Evolutionary conservation across 768 basidiomycete genomes (phyloP).

Genomic region (Rubroboletus pulcherrimus): DNA sequence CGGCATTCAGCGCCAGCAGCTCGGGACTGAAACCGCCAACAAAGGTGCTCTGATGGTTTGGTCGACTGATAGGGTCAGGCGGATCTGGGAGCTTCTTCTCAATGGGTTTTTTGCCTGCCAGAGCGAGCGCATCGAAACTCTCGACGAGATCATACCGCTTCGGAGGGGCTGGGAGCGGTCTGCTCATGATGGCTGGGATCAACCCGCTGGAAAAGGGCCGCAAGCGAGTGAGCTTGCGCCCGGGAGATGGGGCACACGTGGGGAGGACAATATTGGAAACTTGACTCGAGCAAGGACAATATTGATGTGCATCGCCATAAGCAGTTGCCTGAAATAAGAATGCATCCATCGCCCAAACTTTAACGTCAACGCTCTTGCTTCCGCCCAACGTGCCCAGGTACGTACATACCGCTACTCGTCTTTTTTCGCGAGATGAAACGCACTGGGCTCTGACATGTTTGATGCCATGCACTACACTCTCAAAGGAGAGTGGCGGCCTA

Average conservation of each 20-base stretch:
- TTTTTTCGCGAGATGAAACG: conserved; percentile 43
- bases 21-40: conserved; percentile 46
- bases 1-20: conserved; percentile 4
- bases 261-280: conserved; percentile 13
- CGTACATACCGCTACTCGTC: background rate
- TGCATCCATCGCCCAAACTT: background rate
- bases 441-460: conserved; percentile 57
- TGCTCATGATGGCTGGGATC: conserved; percentile 20
- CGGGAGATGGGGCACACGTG: background rate
- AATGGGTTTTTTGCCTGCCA: conserved; percentile 21
- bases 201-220: conserved; percentile 6
- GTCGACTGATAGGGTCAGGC: background rate
- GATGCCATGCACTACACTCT: conserved; percentile 55
- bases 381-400: background rate
- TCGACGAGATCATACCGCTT: conserved; percentile 29
- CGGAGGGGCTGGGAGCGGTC: conserved; percentile 9
- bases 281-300: conserved; percentile 15
- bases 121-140: conserved; percentile 32
- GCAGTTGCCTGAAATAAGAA: background rate
- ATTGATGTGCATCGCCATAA: conserved; percentile 13
- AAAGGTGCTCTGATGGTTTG: conserved; percentile 27
- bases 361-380: background rate
- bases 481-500: conserved; percentile 50
- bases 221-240: conserved; percentile 12
- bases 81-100: conserved; percentile 16